Evolutionary conservation across 2,329 filamentous ascomycete species (phyloP).

Genomic region (Beauveria sp.): DNA sequence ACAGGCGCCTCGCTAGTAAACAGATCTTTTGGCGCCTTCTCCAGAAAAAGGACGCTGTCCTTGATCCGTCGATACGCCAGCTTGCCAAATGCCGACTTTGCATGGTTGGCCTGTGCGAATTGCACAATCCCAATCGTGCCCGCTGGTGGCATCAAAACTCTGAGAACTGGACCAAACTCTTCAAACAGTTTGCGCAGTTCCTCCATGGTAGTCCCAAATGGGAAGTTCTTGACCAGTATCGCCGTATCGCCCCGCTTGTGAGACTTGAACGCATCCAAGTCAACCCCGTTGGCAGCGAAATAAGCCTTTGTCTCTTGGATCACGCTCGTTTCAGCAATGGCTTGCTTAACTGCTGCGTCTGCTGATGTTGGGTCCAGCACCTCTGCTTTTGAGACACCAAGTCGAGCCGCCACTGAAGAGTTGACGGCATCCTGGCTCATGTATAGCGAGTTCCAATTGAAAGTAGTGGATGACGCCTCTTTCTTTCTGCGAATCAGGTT

Average conservation of each 20-base stretch:
- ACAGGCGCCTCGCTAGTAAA: constrained; percentile 39
- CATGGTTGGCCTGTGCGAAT: constrained; percentile 70
- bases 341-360: constrained; percentile 92
- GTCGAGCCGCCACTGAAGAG: constrained; percentile 74
- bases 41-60: constrained; percentile 83
- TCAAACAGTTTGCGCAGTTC: constrained; percentile 78
- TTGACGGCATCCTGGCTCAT: constrained; percentile 97
- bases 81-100: constrained; percentile 73
- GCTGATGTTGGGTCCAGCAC: constrained; percentile 91
- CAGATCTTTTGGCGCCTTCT: constrained; percentile 82
- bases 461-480: constrained; percentile 68
- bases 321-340: constrained; percentile 89
- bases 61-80: constrained; percentile 87
- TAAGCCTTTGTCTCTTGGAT: constrained; percentile 96
- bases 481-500: constrained; percentile 80
- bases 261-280: constrained; percentile 84
- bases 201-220: constrained; percentile 70
- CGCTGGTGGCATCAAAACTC: constrained; percentile 83
- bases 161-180: constrained; percentile 72
- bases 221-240: constrained; percentile 92
- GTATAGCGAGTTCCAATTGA: constrained; percentile 99
- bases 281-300: constrained; percentile 79
- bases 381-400: constrained; percentile 86
- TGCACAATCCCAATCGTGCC: constrained; percentile 93
- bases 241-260: constrained; percentile 76